Base-by-base conservation (phyloP, 2,329 filamentous ascomycete species). In the Tetracladium maxilliforme region DNA sequence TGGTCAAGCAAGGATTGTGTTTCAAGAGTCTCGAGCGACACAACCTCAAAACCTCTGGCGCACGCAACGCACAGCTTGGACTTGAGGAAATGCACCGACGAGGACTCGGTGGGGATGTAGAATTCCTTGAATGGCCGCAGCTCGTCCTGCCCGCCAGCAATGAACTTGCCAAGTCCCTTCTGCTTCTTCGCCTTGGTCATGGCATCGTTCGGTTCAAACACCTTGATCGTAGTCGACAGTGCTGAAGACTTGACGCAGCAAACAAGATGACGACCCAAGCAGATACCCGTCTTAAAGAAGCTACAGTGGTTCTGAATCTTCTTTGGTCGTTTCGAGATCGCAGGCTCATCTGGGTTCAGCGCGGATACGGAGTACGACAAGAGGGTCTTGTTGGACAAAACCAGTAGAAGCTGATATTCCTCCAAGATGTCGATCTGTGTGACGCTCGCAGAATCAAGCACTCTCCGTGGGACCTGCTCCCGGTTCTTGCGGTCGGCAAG, bases 101-200 rank as follows among this genome's bases (percentile, higher is more conserved):
- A 87, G n/a, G 87, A 92, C 58, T 98, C 90, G 6, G 86, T 90
- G 1, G 90, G 90, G 32, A 98, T 94, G 53, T 98, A 98, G 44
- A 94, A 95, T 58, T 98, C 90, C 64, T 93, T 93, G 64, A 92
- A 93, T 9, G 87, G 82, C 54, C 92, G 92, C 34, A 98, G 67
- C 39, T 93, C 83, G 49, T 98, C 90, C 48, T 94, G 86, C 7
- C 84, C 83, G 25, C 61, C 19, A 36, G 70, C 75, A 33, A 83
- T 83, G 54, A 98, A 87, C 74, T 98, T 92, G 56, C 92, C 93
- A 31, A 98, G 75, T 11, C 90, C 87, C 42, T 86, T 90, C 47
- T 93, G 92, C 58, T 92, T 94, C 60, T 90, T 92, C 30, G 81
- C 82, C 57, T 86, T 90, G 27, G 79, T 77, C 64, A 92, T 78